Evolutionary conservation across 75 land plant genomes (phyloP).

Genomic region (Azolla pinnata): DNA sequence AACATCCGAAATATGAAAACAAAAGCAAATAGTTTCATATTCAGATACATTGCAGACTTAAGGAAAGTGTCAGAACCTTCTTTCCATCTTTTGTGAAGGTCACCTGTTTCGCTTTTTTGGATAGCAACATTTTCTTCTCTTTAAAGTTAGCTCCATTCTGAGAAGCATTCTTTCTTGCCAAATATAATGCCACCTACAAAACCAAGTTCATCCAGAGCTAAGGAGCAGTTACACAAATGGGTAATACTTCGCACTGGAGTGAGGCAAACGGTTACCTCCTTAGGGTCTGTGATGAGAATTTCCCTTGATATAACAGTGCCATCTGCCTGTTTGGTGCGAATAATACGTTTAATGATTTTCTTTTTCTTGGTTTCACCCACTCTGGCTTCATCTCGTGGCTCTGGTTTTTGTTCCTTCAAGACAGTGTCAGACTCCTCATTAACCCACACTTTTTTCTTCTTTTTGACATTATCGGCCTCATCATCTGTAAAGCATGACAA

Average conservation of each 20-base stretch:
- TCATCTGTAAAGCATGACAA: constrained; percentile 44
- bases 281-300: constrained; percentile 34
- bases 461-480: constrained; percentile 51
- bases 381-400: constrained; percentile 12
- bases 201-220: too few relatives aligned
- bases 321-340: constrained; percentile 27
- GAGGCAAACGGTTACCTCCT: constrained; percentile 40
- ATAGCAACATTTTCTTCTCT: constrained; percentile 25
- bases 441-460: constrained; percentile 37
- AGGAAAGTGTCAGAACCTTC: constrained; percentile 24
- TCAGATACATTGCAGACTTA: too few relatives aligned
- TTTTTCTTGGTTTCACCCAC: constrained; percentile 22
- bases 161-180: constrained; percentile 30
- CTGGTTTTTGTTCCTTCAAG: constrained; percentile 20
- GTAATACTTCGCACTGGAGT: too few relatives aligned
- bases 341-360: constrained; percentile 31
- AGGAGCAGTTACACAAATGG: too few relatives aligned
- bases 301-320: constrained; percentile 41
- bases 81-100: constrained; percentile 28
- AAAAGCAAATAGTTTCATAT: too few relatives aligned
- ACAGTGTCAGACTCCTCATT: constrained; percentile 11
- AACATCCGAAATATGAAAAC: too few relatives aligned
- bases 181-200: constrained; percentile 41
- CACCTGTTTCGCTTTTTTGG: constrained; percentile 28
- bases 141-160: constrained; percentile 21